Base-by-base conservation (phyloP, 306 rosid species). In the Trifolium dubium region DNA sequence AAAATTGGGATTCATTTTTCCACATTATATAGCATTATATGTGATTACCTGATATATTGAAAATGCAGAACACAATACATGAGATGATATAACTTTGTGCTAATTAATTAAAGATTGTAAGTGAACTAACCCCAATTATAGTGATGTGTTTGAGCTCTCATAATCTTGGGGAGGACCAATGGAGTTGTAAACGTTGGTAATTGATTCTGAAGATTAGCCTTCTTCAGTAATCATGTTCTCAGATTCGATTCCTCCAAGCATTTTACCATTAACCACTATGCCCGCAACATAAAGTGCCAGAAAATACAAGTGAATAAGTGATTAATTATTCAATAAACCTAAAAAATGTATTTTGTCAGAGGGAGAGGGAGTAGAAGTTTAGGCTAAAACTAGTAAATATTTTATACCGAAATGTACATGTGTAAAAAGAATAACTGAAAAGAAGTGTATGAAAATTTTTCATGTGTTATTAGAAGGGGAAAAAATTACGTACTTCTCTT, bases 181-280 rank as follows among this genome's bases (percentile, higher is more conserved):
- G 55, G 96, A 89, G 83, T 84, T 88, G 82, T 83, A 86, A 50
- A 71, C 73, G 40, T 88, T 82, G 3, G 99, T 89, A 40, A 88
- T 77, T 1, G 96, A 91, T 73, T 88, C 97, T 2, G 97, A 94
- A 14, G 99, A 94, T 49, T 88, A 95, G 12, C 96, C 97, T 74
- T 91, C 97, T 75, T 89, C 96, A 5, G 12, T 60, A 15, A 77
- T 47, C 10, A 82, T 1, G 50, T 62, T 73, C 69, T 86, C 94
- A 1, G 84, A 87, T 43, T 89, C 91, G 0, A 31, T 64, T 10
- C 72, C 87, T n/a, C 80, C 74, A 1, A 40, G 72, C 76, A 76
- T 80, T 49, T 54, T 35, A 1, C 85, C 83, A 7, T 66, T 61
- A 23, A 75, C 28, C 18, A 79, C 23, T 14, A 74, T 73, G 51